phyloP scores from a whole-genome alignment of 164 flowering plant genomes.

The Akebia trifoliata region DNA sequence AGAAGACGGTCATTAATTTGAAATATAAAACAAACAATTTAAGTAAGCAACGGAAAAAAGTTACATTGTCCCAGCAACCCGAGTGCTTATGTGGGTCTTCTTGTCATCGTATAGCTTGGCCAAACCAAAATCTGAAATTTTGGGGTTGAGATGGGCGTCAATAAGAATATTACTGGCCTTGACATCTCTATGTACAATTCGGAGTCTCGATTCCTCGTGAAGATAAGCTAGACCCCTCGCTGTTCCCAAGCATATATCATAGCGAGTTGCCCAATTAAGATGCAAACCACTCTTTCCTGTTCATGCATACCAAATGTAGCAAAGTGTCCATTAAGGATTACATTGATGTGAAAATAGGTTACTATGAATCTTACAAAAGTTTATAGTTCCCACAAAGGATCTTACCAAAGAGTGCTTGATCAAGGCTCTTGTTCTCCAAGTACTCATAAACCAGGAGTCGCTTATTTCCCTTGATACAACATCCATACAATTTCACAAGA shows the following conservation, averaged over 20 bases:
- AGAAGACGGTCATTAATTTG: not conserved
- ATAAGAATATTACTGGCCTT: conserved; percentile 39
- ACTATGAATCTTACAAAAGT: not conserved
- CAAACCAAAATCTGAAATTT: conserved; percentile 42
- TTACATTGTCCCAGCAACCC: conserved; percentile 45
- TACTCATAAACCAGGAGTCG: conserved; percentile 63
- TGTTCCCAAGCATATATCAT: conserved; percentile 32
- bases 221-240: conserved; percentile 40
- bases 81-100: conserved; percentile 37
- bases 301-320: conserved; percentile 2
- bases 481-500: conserved; percentile 68
- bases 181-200: conserved; percentile 36
- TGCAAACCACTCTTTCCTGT: conserved; percentile 17
- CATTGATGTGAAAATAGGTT: not conserved
- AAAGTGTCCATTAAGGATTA: too few species aligned
- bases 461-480: conserved; percentile 51
- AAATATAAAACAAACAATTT: too few species aligned
- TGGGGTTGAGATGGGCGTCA: conserved; percentile 31
- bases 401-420: conserved; percentile 57
- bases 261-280: conserved; percentile 29
- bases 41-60: not conserved
- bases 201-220: conserved; percentile 31
- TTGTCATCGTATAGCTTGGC: conserved; percentile 39
- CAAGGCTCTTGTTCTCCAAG: conserved; percentile 67
- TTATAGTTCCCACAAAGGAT: too few species aligned